Evolutionary conservation across 768 basidiomycete species (phyloP), one percentile per base, ranked within the genome.

Genomic region (Leccinum barrowsii): DNA sequence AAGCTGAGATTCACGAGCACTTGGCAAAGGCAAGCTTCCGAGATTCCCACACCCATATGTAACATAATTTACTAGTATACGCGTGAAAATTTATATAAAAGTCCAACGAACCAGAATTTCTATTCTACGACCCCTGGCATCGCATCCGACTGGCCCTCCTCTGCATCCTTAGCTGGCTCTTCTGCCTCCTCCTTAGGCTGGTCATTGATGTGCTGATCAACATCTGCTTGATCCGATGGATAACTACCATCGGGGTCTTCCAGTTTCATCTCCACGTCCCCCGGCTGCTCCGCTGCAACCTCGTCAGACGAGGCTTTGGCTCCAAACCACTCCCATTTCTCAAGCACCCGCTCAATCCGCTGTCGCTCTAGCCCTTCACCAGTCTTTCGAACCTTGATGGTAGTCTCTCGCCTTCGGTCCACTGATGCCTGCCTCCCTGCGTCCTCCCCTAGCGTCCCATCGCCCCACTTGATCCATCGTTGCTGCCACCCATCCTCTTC

Each of bases 321-420:
- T 6, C 58, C 59, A 21, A 69, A 56, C 87, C 87, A 90, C 17
- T 67, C 76, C 87, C 88, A 91, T 52, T 79, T 78, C 73, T 92
- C 90, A 46, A 86, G 72, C 24, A 77, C 74, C 58, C 90, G 81
- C 66, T 88, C 85, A 61, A 90, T 81, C 51, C 83, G 80, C 62
- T 92, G 89, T 62, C 89, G 76, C 67, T 91, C 90, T 44, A 90
- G 46, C 21, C 86, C 83, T 28, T 76, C 74, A 44, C 64, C 73
- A 8, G 81, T 83, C 69, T 76, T 79, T 59, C 87, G 80, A 59
- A 86, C 77, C 70, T 83, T 87, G 19, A 86, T 70, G 7, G 83
- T 75, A 35, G 82, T 76, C 54, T 83, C 81, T 50, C 75, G 75
- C 54, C 73, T 77, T 53, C 75, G 76, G 44, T 68, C 78, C 54